Base-by-base conservation (phyloP, 768 basidiomycete species). In the Lepiota subincarnata region DNA sequence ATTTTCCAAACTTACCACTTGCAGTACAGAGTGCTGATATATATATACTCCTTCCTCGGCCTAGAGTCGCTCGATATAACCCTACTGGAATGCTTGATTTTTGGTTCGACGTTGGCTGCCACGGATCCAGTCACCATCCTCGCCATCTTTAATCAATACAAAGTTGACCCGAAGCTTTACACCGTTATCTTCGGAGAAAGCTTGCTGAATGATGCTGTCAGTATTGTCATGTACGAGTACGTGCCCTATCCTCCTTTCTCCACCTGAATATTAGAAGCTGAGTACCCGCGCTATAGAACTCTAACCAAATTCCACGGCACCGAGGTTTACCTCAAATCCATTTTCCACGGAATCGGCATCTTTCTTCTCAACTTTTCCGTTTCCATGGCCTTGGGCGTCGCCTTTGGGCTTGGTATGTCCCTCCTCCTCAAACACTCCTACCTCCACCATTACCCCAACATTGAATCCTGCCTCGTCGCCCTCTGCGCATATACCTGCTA, bases 161-260 rank as follows among this genome's bases (percentile, higher is more conserved):
- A 98, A 67, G 95, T 98, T 61, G 97, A 99, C 70, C 95, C 97
- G 0, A 98, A 98, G 66, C 78, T 99, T 7, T 98, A 98, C 72
- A 89, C 86, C 41, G 82, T 98, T 69, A 99, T 99, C 59, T 99
- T 98, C 64, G 97, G 97, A 22, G 97, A 98, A 70, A 90, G 87
- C 70, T 78, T 99, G 55, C 73, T 99, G 55, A 99, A 99, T 71
- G 97, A 99, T 76, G 97, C 97, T 16, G 97, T 98, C 64, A 93
- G 92, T 79, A 98, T 98, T 75, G 95, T 98, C 69, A 94, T 99
- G 90, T 98, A 98, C 70, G 97, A 99, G 94, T 98, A 68, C 77
- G 94, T 88, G 56, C 24, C 26, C 24, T 40, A 35, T 39, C 39
- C 43, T 48, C 31, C 24, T 5, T 5, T 28, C 19, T 31, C 7